Evolutionary conservation across 768 basidiomycete genomes (phyloP), one percentile per base, ranked within the genome.

Genomic region (Auricularia sp.): DNA sequence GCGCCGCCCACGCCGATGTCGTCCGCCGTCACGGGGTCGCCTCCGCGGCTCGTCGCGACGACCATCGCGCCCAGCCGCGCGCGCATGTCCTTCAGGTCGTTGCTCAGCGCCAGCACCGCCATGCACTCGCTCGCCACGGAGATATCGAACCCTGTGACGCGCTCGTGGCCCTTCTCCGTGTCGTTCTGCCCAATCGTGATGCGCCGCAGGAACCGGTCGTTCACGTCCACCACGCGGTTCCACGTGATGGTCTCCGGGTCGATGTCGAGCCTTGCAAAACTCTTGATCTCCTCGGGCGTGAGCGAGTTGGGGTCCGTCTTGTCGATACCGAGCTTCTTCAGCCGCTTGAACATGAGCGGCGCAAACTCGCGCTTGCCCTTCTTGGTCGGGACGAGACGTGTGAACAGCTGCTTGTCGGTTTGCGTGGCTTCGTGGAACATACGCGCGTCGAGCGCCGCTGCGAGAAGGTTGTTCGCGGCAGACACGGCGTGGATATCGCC

Each of bases 401-500:
- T 90, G 79, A 91, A 98, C 59, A 99, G 81, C 3, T 88, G 93
- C 84, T 98, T 98, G 79, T 99, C 94, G 63, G 88, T 84, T 73
- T 95, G 94, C 8, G 96, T 98, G 14, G 86, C 88, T 75, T 99
- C 96, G 71, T 99, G 96, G 85, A 98, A 96, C 77, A 97, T 95
- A 62, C 96, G 88, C 21, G 96, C 96, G 73, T 97, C 94, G 64
- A 99, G 80, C 62, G 96, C 97, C 66, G 97, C 96, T 68, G 96
- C 95, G 47, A 99, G 84, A 68, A 98, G 76, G 76, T 99, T 99
- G 77, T 98, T 99, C 29, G 96, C 96, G 47, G 96, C 96, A 10
- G 93, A 92, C 24, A 98, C 91, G 51, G 97, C 96, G 72, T 99
- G 96, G 64, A 98, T 98, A 77, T 99, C 97, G 67, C 95, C 95